These are phyloP conservation scores for Mortierella sp. DNA, from an alignment of 371 early-diverging fungal species.

Conservation along the genomic window DNA sequence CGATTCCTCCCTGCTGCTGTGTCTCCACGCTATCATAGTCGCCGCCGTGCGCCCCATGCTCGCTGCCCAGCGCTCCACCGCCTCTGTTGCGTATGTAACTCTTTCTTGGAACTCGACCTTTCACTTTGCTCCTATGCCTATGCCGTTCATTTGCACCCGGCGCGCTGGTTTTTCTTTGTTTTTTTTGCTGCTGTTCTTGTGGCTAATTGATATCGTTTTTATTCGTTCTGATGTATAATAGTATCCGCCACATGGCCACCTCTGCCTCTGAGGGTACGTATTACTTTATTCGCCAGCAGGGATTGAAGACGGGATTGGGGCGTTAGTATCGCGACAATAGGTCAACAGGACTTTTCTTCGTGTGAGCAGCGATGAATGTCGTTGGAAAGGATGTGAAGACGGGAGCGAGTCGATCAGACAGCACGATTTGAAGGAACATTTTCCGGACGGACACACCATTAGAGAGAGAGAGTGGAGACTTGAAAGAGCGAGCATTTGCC, in stretches of 20 bases:
- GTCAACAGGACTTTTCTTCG: background rate
- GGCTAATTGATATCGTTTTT: background rate
- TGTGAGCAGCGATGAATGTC: background rate
- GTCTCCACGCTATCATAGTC: conserved; percentile 25
- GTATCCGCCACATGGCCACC: conserved; percentile 59
- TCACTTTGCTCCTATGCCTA: background rate
- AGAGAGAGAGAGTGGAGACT: background rate
- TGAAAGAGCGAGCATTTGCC: background rate
- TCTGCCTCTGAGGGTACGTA: conserved; percentile 49
- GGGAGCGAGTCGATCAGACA: background rate
- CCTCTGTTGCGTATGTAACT: conserved; percentile 56
- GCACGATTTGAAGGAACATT: background rate
- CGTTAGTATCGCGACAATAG: background rate
- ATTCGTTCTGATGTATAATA: background rate
- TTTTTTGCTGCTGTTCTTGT: background rate
- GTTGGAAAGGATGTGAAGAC: background rate
- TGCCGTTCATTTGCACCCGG: background rate
- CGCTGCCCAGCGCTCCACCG: conserved; percentile 59
- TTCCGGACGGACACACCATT: background rate
- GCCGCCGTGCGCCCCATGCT: conserved; percentile 59
- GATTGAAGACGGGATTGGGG: background rate
- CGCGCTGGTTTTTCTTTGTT: too few species aligned
- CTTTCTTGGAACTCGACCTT: background rate
- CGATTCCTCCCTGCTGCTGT: background rate
- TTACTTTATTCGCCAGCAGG: background rate